These are phyloP conservation scores for Pluteus cervinus DNA, from an alignment of 768 basidiomycete genomes.

Conservation along the genomic window DNA sequence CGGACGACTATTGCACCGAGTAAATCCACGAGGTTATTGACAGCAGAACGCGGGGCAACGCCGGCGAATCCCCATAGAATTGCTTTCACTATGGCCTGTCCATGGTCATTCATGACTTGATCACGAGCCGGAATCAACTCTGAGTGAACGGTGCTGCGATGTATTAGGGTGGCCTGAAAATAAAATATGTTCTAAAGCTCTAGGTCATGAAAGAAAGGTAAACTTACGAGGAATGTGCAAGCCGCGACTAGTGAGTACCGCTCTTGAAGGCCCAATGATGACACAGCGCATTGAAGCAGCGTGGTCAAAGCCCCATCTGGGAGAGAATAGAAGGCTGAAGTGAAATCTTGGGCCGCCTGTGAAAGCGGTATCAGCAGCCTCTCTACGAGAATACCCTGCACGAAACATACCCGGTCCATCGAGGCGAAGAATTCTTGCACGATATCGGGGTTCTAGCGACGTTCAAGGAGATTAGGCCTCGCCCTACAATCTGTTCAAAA, in stretches of 20 bases:
- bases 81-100: slow-evolving; percentile 65
- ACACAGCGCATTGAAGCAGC: slow-evolving; percentile 63
- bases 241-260: slow-evolving; percentile 81
- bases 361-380: slow-evolving; percentile 15
- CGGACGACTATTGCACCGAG: slow-evolving; percentile 62
- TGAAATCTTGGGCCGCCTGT: slow-evolving; percentile 53
- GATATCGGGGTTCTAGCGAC: slow-evolving; percentile 83
- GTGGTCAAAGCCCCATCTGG: slow-evolving; percentile 59
- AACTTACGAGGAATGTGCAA: slow-evolving; percentile 73
- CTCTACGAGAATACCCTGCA: background rate
- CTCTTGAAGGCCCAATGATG: slow-evolving; percentile 68
- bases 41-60: slow-evolving; percentile 75
- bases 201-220: background rate
- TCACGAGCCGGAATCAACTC: slow-evolving; percentile 48
- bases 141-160: slow-evolving; percentile 58
- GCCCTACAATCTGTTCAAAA: background rate
- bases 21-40: slow-evolving; percentile 80
- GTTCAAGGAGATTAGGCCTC: background rate
- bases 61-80: slow-evolving; percentile 79
- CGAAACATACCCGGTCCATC: slow-evolving; percentile 58
- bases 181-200: slow-evolving; percentile 1
- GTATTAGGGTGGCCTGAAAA: slow-evolving; percentile 54
- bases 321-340: slow-evolving; percentile 52
- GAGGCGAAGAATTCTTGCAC: slow-evolving; percentile 86
- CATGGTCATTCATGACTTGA: slow-evolving; percentile 41